Conservation (phyloP, 2,329 filamentous ascomycete species). For the Alternaria metachromatica region DNA sequence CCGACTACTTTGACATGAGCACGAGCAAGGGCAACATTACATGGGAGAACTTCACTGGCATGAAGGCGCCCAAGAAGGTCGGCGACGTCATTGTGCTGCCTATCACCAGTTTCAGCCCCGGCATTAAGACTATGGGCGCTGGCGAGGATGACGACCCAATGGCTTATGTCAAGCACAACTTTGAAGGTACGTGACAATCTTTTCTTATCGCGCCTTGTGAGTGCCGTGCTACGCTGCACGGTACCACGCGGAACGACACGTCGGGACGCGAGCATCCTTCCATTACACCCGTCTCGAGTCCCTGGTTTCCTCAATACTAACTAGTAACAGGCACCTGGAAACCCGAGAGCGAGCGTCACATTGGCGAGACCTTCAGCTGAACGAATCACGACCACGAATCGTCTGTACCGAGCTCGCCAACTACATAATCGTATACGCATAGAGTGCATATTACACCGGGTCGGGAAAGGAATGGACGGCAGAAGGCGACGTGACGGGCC, state of each 20-base stretch:
- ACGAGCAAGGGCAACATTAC: constrained; percentile 76
- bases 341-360: constrained; percentile 43
- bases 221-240: neutral
- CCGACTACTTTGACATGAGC: constrained; percentile 82
- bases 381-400: neutral
- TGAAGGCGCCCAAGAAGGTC: constrained; percentile 81
- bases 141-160: constrained; percentile 88
- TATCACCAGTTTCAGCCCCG: constrained; percentile 96
- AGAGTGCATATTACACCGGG: neutral
- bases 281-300: constrained; percentile 5
- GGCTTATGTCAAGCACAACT: constrained; percentile 97
- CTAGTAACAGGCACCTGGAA: constrained; percentile 44
- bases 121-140: constrained; percentile 91
- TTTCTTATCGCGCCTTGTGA: neutral
- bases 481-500: neutral
- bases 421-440: neutral
- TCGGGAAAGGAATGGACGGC: neutral
- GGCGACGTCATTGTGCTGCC: constrained; percentile 93
- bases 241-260: neutral
- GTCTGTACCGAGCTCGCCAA: neutral
- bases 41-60: constrained; percentile 87
- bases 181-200: constrained; percentile 74
- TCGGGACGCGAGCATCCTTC: neutral
- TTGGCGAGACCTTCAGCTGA: constrained; percentile 43
- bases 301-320: constrained; percentile 28